These are phyloP conservation scores for Drosera spatulata DNA, from an alignment of 179 eudicot genomes.

Conservation along the genomic window DNA sequence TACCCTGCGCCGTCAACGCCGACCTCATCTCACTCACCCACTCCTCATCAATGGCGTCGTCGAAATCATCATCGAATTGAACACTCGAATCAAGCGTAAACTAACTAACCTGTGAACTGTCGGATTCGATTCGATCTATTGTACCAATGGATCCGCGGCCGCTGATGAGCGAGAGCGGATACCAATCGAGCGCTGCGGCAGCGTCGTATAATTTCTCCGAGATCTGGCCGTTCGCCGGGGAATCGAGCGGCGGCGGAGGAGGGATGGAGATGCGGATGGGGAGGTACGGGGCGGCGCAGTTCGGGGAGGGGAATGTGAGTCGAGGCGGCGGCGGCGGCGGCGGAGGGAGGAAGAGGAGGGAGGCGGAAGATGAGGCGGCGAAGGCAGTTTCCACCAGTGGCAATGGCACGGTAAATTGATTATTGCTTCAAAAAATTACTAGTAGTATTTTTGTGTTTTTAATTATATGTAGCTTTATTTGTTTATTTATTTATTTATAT, in stretches of 20 bases:
- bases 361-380: constrained; percentile 26
- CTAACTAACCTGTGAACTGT: background rate
- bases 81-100: background rate
- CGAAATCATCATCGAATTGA: background rate
- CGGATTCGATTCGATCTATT: background rate
- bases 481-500: background rate
- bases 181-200: constrained; percentile 15
- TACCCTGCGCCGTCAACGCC: constrained; percentile 25
- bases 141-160: constrained; percentile 43
- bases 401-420: constrained; percentile 34
- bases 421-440: background rate
- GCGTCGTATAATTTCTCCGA: constrained; percentile 45
- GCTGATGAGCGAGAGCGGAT: constrained; percentile 28
- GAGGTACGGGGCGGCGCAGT: constrained; percentile 21
- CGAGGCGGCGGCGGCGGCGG: constrained; percentile 17
- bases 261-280: constrained; percentile 20
- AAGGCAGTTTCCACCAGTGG: constrained; percentile 35
- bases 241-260: constrained; percentile 9
- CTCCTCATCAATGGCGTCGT: constrained; percentile 2
- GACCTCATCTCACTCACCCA: constrained; percentile 1
- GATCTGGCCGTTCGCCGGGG: constrained; percentile 73
- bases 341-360: constrained; percentile 43
- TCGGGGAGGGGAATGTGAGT: constrained; percentile 20
- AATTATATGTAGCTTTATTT: background rate
- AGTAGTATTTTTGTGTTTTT: background rate